Conservation (phyloP, 768 basidiomycete species). For the Kwoniella sp. region DNA sequence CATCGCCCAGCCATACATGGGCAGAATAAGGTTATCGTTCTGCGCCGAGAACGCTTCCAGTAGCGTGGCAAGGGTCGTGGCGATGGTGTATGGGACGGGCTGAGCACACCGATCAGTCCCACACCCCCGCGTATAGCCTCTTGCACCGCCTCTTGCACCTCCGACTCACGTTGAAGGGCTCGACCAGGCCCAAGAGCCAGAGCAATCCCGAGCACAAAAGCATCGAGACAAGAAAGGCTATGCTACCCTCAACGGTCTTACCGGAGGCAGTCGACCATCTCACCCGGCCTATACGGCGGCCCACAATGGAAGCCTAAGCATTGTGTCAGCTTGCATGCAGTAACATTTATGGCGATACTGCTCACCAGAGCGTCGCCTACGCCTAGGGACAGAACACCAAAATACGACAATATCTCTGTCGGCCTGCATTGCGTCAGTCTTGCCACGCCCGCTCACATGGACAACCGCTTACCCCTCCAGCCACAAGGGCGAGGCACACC, state of each 20-base stretch:
- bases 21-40: conserved; percentile 94
- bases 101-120: not conserved
- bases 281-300: conserved; percentile 72
- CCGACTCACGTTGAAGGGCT: conserved; percentile 73
- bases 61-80: conserved; percentile 63
- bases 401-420: conserved; percentile 60
- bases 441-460: not conserved
- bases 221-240: conserved; percentile 72
- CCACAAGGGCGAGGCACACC: conserved; percentile 92
- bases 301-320: conserved; percentile 82
- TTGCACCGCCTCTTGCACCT: not conserved
- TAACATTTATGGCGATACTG: not conserved
- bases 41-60: conserved; percentile 90
- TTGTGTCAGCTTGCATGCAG: not conserved
- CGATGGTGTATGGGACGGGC: conserved; percentile 59
- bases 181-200: conserved; percentile 65
- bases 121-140: not conserved
- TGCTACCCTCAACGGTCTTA: conserved; percentile 89
- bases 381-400: conserved; percentile 82
- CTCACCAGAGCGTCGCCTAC: conserved; percentile 88
- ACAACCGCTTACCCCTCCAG: conserved; percentile 70
- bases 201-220: conserved; percentile 66
- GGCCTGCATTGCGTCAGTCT: conserved; percentile 52
- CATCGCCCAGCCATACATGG: conserved; percentile 93
- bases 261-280: conserved; percentile 77